A percentile compares a stretch with the other conserved stretches of the same genome.
These are phyloP conservation scores for Aspergillus uvarum DNA, from an alignment of 2,329 filamentous ascomycete genomes.

Conservation along the genomic window DNA sequence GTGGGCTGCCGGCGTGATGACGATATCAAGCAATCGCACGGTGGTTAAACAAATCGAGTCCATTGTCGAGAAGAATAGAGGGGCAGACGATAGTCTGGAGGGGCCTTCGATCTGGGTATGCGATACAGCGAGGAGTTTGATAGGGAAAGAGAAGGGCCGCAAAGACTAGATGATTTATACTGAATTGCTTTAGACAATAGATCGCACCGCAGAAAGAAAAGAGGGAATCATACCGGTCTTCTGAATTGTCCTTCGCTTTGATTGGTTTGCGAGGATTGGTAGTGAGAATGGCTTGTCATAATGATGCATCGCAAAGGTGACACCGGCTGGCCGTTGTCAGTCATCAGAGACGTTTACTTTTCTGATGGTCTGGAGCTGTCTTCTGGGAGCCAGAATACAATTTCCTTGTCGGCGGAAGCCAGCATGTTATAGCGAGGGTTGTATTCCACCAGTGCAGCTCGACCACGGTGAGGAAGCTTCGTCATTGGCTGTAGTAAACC, in stretches of 20 bases:
- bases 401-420: conserved; percentile 82
- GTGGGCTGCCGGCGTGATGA: conserved; percentile 64
- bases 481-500: conserved; percentile 47
- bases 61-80: conserved; percentile 54
- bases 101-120: conserved; percentile 66
- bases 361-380: conserved; percentile 42
- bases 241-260: not conserved
- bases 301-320: not conserved
- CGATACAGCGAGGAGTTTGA: conserved; percentile 63
- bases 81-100: conserved; percentile 48
- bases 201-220: not conserved
- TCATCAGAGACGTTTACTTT: conserved; percentile 25
- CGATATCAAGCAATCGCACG: conserved; percentile 68
- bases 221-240: not conserved
- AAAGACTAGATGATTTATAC: conserved; percentile 23
- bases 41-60: conserved; percentile 66
- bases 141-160: conserved; percentile 62
- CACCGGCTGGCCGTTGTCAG: not conserved
- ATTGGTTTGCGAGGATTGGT: not conserved
- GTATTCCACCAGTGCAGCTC: conserved; percentile 75
- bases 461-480: conserved; percentile 50
- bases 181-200: not conserved
- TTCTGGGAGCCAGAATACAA: conserved; percentile 76
- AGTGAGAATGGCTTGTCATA: not conserved
- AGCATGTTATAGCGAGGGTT: conserved; percentile 92